A percentile compares a stretch with the other conserved stretches of the same genome.
Evolutionary conservation across 345 rosid species (phyloP).

Genomic region (Populus nigra): DNA sequence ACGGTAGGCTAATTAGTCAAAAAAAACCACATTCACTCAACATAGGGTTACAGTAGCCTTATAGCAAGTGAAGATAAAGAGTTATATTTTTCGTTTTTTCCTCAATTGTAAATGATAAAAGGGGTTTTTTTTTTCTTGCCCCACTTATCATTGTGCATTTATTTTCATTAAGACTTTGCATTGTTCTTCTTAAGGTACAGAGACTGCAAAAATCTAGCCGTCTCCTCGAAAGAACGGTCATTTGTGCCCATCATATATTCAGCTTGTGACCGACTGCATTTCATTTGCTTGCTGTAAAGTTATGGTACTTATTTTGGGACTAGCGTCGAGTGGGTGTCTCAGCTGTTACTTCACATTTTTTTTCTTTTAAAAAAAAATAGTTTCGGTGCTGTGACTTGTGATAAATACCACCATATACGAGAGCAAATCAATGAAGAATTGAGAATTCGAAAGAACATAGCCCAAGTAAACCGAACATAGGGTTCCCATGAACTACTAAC

Average conservation of each 20-base stretch:
- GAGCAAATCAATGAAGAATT: not conserved
- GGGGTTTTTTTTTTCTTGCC: slow-evolving; percentile 1
- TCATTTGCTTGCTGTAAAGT: not conserved
- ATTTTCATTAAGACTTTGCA: not conserved
- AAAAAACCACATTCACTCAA: not conserved
- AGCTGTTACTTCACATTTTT: not conserved
- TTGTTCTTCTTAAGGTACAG: slow-evolving; percentile 2
- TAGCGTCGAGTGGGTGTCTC: not conserved
- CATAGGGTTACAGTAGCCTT: slow-evolving; percentile 2
- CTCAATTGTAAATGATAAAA: slow-evolving; percentile 18
- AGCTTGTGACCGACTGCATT: not conserved
- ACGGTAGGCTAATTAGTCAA: too few species aligned
- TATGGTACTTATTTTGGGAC: not conserved
- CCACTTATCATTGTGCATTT: too few species aligned
- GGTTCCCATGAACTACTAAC: not conserved
- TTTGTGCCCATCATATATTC: not conserved
- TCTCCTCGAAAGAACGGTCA: too few species aligned
- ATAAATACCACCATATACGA: not conserved
- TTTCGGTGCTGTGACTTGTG: not conserved
- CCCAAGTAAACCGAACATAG: not conserved
- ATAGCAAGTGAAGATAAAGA: slow-evolving; percentile 10
- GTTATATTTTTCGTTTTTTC: not conserved
- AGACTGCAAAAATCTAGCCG: not conserved
- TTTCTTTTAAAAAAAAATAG: not conserved
- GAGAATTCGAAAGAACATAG: not conserved